Evolutionary conservation across 164 flowering plant species (phyloP), one percentile per base, ranked within the genome.

Genomic region (Houttuynia cordata): DNA sequence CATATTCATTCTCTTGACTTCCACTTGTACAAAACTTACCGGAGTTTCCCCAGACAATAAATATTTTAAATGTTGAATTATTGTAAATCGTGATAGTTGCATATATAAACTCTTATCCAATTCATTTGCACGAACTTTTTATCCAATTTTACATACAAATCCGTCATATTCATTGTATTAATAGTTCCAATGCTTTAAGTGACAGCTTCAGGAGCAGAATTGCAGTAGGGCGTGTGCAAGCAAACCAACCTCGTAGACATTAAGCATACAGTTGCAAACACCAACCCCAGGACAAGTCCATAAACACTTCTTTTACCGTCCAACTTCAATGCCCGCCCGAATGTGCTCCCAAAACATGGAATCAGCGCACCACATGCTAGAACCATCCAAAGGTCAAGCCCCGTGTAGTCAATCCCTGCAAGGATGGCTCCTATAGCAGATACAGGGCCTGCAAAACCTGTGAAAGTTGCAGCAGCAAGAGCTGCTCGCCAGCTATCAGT

Each of bases 181-280:
- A 1, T 45, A 17, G 2, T 45, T 45, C 49, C 49, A 45, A 9
- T 41, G 8, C 49, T 45, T 82, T 68, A 88, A 72, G 81, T 80
- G 39, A 89, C 96, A 60, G 98, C 98, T 73, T 87, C 96, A 0
- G 98, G 96, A 0, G 98, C 98, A 15, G 96, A 87, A 65, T 92
- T 85, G 72, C 98, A 89, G 70, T 89, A 92, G 23, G 93, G 88
- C 3, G 98, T 92, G 73, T 84, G 84, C 83, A 89, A 68, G 78
- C 96, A 89, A 30, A 92, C 96, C 64, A 92, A 62, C 68, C 78
- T 84, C 7, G 98, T 89, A 70, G 68, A 81, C 7, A 77, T 79
- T 21, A 92, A 70, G 70, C 98, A 92, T 37, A 83, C 23, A 15
- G 72, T 73, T 15, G 96, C 84, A 68, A 83, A 82, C 10, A 64